Conservation (phyloP, 1,284 basidiomycete genomes). For the Trametes pubescens region DNA sequence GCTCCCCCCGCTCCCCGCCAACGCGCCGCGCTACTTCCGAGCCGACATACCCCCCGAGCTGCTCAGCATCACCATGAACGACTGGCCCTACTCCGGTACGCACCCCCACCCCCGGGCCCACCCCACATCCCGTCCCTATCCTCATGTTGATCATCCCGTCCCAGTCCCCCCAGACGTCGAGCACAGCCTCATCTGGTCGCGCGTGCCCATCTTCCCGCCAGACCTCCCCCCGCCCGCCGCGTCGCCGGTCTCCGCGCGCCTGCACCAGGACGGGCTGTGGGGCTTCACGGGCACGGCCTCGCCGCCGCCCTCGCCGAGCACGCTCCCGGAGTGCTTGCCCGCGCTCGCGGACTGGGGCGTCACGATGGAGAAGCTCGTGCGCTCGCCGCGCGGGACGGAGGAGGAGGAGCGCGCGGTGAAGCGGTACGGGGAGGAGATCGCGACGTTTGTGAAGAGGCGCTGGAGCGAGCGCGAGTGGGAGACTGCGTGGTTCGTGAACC, state of each 20-base stretch:
- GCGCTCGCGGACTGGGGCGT: slow-evolving; percentile 74
- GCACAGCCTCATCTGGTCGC: slow-evolving; percentile 80
- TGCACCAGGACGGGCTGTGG: slow-evolving; percentile 77
- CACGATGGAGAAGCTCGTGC: slow-evolving; percentile 64
- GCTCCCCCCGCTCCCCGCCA: slow-evolving; percentile 39
- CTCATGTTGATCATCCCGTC: background rate
- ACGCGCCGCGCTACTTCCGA: slow-evolving; percentile 65
- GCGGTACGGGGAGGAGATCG: slow-evolving; percentile 63
- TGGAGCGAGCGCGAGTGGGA: slow-evolving; percentile 80
- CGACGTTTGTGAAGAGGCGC: slow-evolving; percentile 63
- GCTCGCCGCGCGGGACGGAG: slow-evolving; percentile 54
- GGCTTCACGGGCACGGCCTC: slow-evolving; percentile 73
- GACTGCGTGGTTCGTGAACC: slow-evolving; percentile 88
- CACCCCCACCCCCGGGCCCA: slow-evolving; percentile 3
- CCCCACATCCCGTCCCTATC: background rate
- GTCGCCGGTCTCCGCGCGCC: slow-evolving; percentile 54
- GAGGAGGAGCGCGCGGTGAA: slow-evolving; percentile 62
- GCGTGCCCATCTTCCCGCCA: slow-evolving; percentile 70
- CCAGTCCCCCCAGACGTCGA: slow-evolving; percentile 77
- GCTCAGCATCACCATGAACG: slow-evolving; percentile 79
- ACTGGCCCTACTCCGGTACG: slow-evolving; percentile 85
- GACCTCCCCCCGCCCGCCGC: slow-evolving; percentile 50
- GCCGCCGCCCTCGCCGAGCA: slow-evolving; percentile 69
- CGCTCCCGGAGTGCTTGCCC: slow-evolving; percentile 63
- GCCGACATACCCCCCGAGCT: slow-evolving; percentile 63